phyloP scores from a whole-genome alignment of 1,284 basidiomycete genomes.

The Rhodotorula sp. region DNA sequence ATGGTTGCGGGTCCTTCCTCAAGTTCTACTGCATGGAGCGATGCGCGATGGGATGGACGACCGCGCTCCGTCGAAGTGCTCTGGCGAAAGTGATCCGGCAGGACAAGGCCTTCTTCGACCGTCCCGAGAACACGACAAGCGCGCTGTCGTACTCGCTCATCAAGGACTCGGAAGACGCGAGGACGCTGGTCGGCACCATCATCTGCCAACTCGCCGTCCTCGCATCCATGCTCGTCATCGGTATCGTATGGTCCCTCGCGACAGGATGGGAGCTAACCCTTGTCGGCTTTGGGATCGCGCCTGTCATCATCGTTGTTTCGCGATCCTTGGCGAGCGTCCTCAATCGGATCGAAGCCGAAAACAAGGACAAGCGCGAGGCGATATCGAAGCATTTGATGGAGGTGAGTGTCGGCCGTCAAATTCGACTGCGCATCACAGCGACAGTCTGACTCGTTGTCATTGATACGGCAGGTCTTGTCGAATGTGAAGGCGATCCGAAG shows the following conservation, averaged over 20 bases:
- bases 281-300: conserved; percentile 80
- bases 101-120: conserved; percentile 89
- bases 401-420: conserved; percentile 1
- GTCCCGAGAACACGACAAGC: conserved; percentile 61
- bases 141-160: conserved; percentile 74
- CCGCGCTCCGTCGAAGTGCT: conserved; percentile 61
- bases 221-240: conserved; percentile 73
- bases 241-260: conserved; percentile 81
- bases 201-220: conserved; percentile 72
- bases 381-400: conserved; percentile 73
- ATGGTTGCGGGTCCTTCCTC: conserved; percentile 68
- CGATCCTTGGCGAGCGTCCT: conserved; percentile 68
- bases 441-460: not conserved
- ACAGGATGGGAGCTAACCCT: conserved; percentile 91
- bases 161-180: conserved; percentile 89
- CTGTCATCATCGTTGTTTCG: conserved; percentile 74
- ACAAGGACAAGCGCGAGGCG: conserved; percentile 79
- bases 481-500: conserved; percentile 83
- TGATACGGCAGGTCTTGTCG: conserved; percentile 63
- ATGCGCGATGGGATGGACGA: conserved; percentile 73
- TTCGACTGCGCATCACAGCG: not conserved
- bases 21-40: conserved; percentile 77
- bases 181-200: conserved; percentile 71
- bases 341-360: conserved; percentile 68
- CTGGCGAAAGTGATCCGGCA: conserved; percentile 69